These are phyloP conservation scores for Wickerhamiella vanderwaltii DNA, from an alignment of 805 yeast genomes.

Conservation along the genomic window DNA sequence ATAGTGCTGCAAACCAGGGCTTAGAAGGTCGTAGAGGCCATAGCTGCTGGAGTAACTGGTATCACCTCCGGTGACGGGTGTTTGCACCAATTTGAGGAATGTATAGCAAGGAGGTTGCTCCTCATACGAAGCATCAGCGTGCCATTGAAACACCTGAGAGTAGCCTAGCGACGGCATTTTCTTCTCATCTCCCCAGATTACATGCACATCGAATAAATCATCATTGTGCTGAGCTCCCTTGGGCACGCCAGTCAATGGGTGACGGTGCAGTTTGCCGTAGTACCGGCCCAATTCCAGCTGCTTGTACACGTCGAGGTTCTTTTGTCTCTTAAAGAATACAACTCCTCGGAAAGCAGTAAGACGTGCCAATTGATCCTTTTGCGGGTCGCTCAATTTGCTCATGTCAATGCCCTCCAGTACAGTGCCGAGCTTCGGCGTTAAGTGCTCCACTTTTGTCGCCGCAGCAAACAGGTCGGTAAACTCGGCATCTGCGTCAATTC, in stretches of 20 bases:
- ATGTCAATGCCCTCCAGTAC: constrained; percentile 39
- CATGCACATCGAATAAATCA: constrained; percentile 29
- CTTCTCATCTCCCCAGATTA: constrained; percentile 21
- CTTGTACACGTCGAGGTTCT: constrained; percentile 31
- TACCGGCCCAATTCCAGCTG: constrained; percentile 37
- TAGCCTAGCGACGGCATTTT: constrained; percentile 20
- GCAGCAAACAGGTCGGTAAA: constrained; percentile 33
- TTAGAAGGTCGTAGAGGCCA: constrained; percentile 42
- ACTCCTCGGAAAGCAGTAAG: constrained; percentile 40
- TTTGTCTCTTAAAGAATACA: constrained; percentile 39
- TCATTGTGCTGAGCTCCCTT: constrained; percentile 38
- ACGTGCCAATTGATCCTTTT: constrained; percentile 38
- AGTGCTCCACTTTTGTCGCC: constrained; percentile 32
- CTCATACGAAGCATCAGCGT: constrained; percentile 67
- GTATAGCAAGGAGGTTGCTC: constrained; percentile 64
- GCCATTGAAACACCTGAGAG: constrained; percentile 37
- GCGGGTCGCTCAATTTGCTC: constrained; percentile 32
- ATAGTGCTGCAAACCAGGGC: constrained; percentile 37
- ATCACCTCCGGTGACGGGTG: constrained; percentile 44
- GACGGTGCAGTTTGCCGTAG: constrained; percentile 37
- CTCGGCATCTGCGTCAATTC: constrained; percentile 27
- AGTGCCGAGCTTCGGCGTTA: constrained; percentile 39
- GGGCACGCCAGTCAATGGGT: constrained; percentile 31
- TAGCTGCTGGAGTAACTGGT: constrained; percentile 44
- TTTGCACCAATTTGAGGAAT: constrained; percentile 49